Conservation (phyloP, 139 green algal genomes). For the Ulvella scutata region DNA sequence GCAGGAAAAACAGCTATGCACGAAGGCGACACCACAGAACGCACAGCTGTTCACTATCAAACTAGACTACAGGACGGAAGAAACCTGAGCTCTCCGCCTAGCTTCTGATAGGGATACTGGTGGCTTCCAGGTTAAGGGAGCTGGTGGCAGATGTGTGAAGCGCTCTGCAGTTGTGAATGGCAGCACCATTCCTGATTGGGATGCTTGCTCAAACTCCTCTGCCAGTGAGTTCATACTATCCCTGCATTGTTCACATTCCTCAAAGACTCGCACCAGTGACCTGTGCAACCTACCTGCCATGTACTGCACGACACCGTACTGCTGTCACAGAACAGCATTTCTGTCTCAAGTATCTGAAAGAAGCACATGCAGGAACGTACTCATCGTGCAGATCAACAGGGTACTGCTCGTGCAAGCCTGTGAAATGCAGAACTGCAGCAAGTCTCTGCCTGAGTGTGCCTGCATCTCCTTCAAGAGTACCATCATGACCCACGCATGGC, state of each 20-base stretch:
- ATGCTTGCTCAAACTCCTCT: neutral
- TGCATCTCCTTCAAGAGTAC: neutral
- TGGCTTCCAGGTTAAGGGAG: no score
- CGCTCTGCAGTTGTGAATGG: neutral
- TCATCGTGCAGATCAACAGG: neutral
- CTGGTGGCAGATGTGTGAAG: no score
- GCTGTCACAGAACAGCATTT: no score
- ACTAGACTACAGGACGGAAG: neutral
- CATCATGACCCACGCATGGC: neutral
- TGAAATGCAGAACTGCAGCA: neutral
- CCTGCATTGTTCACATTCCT: no score
- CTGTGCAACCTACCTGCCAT: no score
- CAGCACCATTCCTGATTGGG: neutral
- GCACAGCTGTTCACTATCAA: no score
- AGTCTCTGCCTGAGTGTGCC: neutral
- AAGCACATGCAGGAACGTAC: no score
- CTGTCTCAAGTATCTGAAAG: no score
- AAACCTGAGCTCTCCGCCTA: neutral
- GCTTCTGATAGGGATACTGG: neutral
- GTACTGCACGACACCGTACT: no score
- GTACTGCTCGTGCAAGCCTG: neutral
- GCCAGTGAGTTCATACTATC: neutral
- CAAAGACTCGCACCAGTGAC: no score
- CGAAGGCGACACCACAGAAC: no score
- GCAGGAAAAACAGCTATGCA: no score